Conservation (phyloP, 495 filamentous ascomycete genomes). For the Staphylotrichum tortipilum region DNA sequence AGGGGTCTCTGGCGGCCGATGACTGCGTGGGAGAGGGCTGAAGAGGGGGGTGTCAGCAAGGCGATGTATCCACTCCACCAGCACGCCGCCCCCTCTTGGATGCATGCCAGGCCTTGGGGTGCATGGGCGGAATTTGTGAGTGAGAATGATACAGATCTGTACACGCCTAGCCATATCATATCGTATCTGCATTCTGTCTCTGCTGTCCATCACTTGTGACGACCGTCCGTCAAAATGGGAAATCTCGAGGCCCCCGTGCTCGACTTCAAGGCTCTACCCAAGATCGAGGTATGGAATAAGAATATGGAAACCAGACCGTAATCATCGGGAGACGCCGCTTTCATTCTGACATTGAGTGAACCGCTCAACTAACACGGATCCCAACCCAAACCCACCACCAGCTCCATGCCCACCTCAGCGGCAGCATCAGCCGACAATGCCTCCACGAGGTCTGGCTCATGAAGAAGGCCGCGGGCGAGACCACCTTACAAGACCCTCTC, state of each 20-base stretch:
- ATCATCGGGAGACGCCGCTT: too few species aligned
- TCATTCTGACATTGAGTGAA: too few species aligned
- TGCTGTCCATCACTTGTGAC: too few species aligned
- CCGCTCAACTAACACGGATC: background rate
- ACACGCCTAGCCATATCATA: too few species aligned
- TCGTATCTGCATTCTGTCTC: too few species aligned
- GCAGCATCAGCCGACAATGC: slow-evolving; percentile 66
- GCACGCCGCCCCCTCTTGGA: background rate
- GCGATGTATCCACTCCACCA: slow-evolving; percentile 5
- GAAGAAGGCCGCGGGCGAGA: slow-evolving; percentile 43
- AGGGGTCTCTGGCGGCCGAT: too few species aligned
- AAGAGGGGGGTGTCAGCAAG: too few species aligned
- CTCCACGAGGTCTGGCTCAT: slow-evolving; percentile 67
- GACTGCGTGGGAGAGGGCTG: too few species aligned
- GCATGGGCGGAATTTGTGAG: background rate
- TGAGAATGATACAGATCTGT: too few species aligned
- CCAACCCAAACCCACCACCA: slow-evolving; percentile 31
- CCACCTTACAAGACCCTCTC: slow-evolving; percentile 57
- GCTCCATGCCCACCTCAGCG: slow-evolving; percentile 78
- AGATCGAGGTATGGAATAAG: slow-evolving; percentile 36
- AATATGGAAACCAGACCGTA: too few species aligned
- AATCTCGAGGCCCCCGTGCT: slow-evolving; percentile 1
- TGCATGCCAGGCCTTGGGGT: background rate
- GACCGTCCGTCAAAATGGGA: background rate
- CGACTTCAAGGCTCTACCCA: slow-evolving; percentile 38